A percentile compares a stretch with the other conserved stretches of the same genome.
phyloP scores from a whole-genome alignment of 2,329 filamentous ascomycete genomes.

The Macrophomina pseudophaseolina region DNA sequence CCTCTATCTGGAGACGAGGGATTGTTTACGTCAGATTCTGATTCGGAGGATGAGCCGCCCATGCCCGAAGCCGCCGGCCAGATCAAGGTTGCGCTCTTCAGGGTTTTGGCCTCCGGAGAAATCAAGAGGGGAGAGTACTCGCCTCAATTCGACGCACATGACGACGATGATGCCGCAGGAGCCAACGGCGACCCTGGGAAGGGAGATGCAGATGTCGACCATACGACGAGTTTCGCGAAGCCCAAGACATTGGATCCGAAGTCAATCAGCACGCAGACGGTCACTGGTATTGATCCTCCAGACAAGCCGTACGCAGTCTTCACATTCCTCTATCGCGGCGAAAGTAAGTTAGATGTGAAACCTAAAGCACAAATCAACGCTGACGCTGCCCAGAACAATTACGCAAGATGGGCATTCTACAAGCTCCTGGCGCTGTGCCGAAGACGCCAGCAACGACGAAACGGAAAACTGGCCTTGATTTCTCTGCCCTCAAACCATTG shows the following conservation, averaged over 20 bases:
- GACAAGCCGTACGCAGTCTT: slow-evolving; percentile 97
- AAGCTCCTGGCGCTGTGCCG: slow-evolving; percentile 66
- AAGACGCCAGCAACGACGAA: slow-evolving; percentile 70
- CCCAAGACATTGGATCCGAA: slow-evolving; percentile 95
- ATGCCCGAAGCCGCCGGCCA: slow-evolving; percentile 91
- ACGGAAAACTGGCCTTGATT: slow-evolving; percentile 83
- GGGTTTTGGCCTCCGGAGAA: slow-evolving; percentile 92
- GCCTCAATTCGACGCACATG: slow-evolving; percentile 94
- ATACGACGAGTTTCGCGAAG: slow-evolving; percentile 97
- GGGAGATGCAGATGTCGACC: slow-evolving; percentile 84
- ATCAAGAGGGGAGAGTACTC: slow-evolving; percentile 99
- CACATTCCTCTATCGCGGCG: slow-evolving; percentile 96
- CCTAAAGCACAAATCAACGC: neutral
- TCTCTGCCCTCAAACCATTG: slow-evolving; percentile 81
- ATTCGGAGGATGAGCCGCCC: slow-evolving; percentile 80
- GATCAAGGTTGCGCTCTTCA: slow-evolving; percentile 97
- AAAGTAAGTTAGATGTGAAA: slow-evolving; percentile 67
- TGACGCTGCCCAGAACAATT: slow-evolving; percentile 72
- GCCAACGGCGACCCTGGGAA: slow-evolving; percentile 61
- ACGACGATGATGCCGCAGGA: slow-evolving; percentile 75
- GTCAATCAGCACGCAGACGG: slow-evolving; percentile 96
- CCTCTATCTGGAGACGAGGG: slow-evolving; percentile 72
- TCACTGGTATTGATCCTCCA: slow-evolving; percentile 95
- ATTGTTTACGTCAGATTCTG: slow-evolving; percentile 68
- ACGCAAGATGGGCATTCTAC: slow-evolving; percentile 91